Evolutionary conservation across 1,284 basidiomycete species (phyloP), one percentile per base, ranked within the genome.

Genomic region (Sanghuangporus sanghuang): DNA sequence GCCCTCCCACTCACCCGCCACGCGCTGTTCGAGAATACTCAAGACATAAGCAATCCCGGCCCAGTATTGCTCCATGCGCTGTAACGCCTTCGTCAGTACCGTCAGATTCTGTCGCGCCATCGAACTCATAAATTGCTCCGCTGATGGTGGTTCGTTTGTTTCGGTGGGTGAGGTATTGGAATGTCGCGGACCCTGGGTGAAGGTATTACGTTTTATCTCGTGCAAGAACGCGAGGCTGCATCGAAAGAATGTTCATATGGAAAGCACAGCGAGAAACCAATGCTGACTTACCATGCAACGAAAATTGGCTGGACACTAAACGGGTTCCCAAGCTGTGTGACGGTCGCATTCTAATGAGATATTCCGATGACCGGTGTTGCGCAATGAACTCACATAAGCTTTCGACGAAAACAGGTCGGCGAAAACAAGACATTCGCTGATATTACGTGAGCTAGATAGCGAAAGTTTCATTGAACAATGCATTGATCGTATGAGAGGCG

Each of bases 351-450:
- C 14, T 39, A 23, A 2, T n/a, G 14, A 27, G 16, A 27, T 11
- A 53, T 6, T 16, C 38, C 1, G 39, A 35, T 3, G 36, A 6
- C 9, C 4, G 23, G n/a, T 14, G 16, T 8, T 44, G 23, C n/a
- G 40, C 14, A 12, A 55, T 3, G 11, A 48, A n/a, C 73, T 68
- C 65, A 74, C 74, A 66, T 74, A 76, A 16, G 73, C 69, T 8
- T 69, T 68, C 14, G 68, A 67, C 32, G 70, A 66, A 23, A 77
- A 70, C 14, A 71, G 59, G 59, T 73, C 71, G 9, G 71, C 69
- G 27, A 71, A 70, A 5, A 77, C 75, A 68, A 78, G 72, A 64
- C 75, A 78, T 66, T 79, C 77, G 69, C 74, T 74, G 32, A 79
- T 76, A 55, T 72, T 73, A 57, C 76, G 70, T 18, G 74, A 73